Percentiles rank a stretch among this genome's conserved stretches.
Evolutionary conservation across 129 eudicot genomes (phyloP).

Genomic region (Flaveria trinervia): DNA sequence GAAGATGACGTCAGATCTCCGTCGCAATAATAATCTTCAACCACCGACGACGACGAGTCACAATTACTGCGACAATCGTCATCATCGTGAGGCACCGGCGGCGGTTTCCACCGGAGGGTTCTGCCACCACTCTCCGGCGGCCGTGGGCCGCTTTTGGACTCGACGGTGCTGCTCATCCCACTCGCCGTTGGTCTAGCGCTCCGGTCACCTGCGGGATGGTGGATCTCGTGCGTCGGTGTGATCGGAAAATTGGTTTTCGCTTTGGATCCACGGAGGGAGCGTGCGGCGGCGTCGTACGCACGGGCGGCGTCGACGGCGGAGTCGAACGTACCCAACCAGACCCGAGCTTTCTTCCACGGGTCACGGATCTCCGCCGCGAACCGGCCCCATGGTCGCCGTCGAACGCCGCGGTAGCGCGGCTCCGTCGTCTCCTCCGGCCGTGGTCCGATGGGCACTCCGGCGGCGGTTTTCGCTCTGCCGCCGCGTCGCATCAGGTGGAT

Average conservation of each 20-base stretch:
- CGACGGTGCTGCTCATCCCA: slow-evolving; percentile 62
- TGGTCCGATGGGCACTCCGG: slow-evolving; percentile 37
- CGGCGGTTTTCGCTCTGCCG: slow-evolving; percentile 30
- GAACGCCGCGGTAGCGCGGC: slow-evolving; percentile 55
- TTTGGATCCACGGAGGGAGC: slow-evolving; percentile 54
- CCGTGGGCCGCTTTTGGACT: slow-evolving; percentile 52
- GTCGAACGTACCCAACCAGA: slow-evolving; percentile 60
- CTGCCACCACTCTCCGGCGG: background rate
- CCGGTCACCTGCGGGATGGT: slow-evolving; percentile 14
- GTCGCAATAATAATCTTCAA: slow-evolving; percentile 42
- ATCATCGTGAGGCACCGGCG: slow-evolving; percentile 11
- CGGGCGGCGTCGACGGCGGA: slow-evolving; percentile 61
- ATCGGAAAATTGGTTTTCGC: slow-evolving; percentile 60
- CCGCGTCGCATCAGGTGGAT: slow-evolving; percentile 36
- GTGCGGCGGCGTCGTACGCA: slow-evolving; percentile 66
- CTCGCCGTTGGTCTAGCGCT: slow-evolving; percentile 44
- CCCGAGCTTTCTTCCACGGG: slow-evolving; percentile 62
- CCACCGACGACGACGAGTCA: slow-evolving; percentile 61
- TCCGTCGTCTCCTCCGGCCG: slow-evolving; percentile 29
- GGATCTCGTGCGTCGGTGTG: slow-evolving; percentile 19
- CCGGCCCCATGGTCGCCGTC: slow-evolving; percentile 58
- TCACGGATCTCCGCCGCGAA: slow-evolving; percentile 68
- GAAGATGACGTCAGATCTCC: slow-evolving; percentile 39
- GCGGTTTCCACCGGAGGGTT: background rate
- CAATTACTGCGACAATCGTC: slow-evolving; percentile 53